phyloP scores from a whole-genome alignment of 2,329 filamentous ascomycete genomes.

The Colletotrichum tamarilloi region DNA sequence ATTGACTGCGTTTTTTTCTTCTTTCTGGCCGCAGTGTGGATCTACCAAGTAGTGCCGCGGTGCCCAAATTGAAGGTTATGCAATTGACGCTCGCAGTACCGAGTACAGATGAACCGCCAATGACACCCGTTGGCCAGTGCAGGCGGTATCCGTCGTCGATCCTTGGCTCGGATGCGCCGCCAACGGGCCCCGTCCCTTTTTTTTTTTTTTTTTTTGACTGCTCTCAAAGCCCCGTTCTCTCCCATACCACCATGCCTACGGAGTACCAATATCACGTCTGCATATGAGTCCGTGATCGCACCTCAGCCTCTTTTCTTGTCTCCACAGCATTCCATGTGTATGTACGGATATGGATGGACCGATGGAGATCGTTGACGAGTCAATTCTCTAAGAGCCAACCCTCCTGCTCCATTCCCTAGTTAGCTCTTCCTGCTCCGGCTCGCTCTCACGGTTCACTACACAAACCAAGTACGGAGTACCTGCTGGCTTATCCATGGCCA shows the following conservation, averaged over 20 bases:
- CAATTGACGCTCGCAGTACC: neutral
- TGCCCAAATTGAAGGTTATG: constrained; percentile 15
- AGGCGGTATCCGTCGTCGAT: constrained; percentile 28
- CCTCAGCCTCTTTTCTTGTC: neutral
- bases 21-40: neutral
- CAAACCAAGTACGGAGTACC: neutral
- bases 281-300: neutral
- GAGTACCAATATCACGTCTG: constrained; percentile 8
- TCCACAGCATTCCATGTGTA: neutral
- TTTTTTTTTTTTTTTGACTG: neutral
- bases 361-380: neutral
- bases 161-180: constrained; percentile 27
- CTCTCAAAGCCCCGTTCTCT: constrained; percentile 5
- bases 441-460: neutral
- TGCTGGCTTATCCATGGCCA: neutral
- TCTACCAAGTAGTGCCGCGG: neutral
- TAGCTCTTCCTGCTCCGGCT: neutral
- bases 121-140: constrained; percentile 14
- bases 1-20: neutral
- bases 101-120: constrained; percentile 4
- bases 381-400: neutral
- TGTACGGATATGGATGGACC: neutral
- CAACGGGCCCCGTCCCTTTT: neutral
- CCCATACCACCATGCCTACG: neutral
- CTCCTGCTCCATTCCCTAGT: neutral